Conservation (phyloP, 345 rosid species). For the Cardiospermum halicacabum region DNA sequence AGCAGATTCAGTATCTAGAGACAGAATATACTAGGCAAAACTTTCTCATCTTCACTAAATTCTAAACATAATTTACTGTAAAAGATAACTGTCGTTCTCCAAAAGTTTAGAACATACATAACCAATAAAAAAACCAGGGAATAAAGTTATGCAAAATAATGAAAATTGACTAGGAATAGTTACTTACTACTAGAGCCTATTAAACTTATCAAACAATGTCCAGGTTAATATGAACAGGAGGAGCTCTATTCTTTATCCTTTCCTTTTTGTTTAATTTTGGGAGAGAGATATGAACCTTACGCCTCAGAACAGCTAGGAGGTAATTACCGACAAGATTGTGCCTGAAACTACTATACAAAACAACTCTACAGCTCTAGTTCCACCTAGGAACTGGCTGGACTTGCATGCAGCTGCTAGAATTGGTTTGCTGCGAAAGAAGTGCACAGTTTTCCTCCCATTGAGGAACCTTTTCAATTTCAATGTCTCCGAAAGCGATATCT, state of each 20-base stretch:
- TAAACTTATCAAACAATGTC: neutral
- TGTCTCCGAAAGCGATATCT: constrained; percentile 47
- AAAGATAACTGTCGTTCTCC: neutral
- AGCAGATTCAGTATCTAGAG: neutral
- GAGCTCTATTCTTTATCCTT: neutral
- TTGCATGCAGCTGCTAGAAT: too few relatives aligned
- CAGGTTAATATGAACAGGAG: neutral
- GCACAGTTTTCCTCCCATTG: constrained; percentile 20
- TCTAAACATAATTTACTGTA: too few relatives aligned
- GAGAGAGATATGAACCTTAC: too few relatives aligned
- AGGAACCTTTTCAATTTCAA: constrained; percentile 35
- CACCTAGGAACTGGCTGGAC: too few relatives aligned
- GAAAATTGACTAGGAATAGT: neutral
- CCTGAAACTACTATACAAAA: too few relatives aligned
- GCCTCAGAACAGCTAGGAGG: too few relatives aligned
- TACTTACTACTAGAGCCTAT: neutral
- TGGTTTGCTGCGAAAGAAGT: neutral
- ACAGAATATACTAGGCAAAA: neutral
- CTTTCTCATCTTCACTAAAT: neutral
- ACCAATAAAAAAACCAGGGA: neutral
- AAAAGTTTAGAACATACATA: neutral
- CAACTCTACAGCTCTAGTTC: too few relatives aligned
- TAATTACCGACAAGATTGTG: too few relatives aligned
- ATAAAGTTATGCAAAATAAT: neutral
- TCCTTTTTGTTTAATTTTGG: too few relatives aligned